phyloP scores from a whole-genome alignment of 1,284 basidiomycete species.

The Austropuccinia psidii region DNA sequence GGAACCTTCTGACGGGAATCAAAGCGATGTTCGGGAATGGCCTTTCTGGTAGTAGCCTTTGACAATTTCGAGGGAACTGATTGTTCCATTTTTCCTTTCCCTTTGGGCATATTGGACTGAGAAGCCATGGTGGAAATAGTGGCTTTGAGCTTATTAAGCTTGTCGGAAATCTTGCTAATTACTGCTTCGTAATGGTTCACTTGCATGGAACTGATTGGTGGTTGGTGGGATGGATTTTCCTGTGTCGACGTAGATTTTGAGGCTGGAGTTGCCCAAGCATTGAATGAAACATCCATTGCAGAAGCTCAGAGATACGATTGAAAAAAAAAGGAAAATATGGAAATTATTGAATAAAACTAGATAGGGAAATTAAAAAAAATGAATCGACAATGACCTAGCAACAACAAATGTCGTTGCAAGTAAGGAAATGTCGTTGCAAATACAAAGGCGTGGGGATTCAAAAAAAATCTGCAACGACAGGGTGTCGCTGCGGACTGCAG shows the following conservation, averaged over 20 bases:
- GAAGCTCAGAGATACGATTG: no score
- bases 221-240: not conserved
- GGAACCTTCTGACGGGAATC: not conserved
- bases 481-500: conserved; percentile 6
- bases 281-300: conserved; percentile 4
- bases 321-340: no score
- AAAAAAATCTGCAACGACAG: conserved; percentile 5
- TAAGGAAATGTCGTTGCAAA: no score
- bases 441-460: no score
- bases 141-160: not conserved
- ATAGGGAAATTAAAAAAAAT: no score
- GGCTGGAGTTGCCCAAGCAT: not conserved
- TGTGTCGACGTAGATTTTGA: not conserved
- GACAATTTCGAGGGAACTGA: not conserved
- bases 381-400: no score
- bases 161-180: not conserved
- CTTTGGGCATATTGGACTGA: not conserved
- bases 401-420: no score
- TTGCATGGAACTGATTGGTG: not conserved
- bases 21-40: not conserved
- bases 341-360: no score
- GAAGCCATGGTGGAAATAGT: not conserved
- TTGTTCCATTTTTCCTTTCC: not conserved
- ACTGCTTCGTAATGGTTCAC: not conserved
- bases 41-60: not conserved